Conservation (phyloP, 805 yeast genomes). For the Ogataea ganodermae region DNA sequence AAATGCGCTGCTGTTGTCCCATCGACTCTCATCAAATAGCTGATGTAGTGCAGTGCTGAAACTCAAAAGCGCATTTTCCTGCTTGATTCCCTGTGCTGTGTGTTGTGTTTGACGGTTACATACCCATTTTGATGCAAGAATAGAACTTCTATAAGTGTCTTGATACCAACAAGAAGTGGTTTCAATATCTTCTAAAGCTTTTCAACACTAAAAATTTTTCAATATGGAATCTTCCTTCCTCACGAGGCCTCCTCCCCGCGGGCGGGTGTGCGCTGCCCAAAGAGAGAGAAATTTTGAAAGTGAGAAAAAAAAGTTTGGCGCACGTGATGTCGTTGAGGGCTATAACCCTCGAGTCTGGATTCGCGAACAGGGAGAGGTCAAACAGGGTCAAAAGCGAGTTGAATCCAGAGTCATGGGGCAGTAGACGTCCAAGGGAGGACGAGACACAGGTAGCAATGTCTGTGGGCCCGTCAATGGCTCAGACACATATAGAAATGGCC, state of each 20-base stretch:
- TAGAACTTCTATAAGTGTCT: slow-evolving; percentile 16
- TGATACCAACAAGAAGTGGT: slow-evolving; percentile 1
- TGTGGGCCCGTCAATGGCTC: too few relatives aligned
- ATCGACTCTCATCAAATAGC: background rate
- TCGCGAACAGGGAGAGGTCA: too few relatives aligned
- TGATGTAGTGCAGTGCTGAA: background rate
- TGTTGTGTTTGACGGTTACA: slow-evolving; percentile 9
- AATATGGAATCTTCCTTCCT: slow-evolving; percentile 8
- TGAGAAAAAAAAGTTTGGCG: background rate
- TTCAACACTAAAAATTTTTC: slow-evolving; percentile 18
- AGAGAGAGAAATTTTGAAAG: background rate
- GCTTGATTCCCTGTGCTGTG: background rate
- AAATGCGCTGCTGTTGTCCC: background rate
- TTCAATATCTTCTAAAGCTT: slow-evolving; percentile 3
- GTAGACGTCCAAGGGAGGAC: too few relatives aligned
- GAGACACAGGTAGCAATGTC: too few relatives aligned
- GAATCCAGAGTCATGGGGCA: too few relatives aligned
- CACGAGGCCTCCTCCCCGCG: slow-evolving; percentile 5
- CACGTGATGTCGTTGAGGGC: slow-evolving; percentile 3
- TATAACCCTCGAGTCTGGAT: background rate
- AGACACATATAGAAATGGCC: too few relatives aligned
- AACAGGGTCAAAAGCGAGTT: too few relatives aligned
- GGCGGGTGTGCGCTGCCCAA: slow-evolving; percentile 9
- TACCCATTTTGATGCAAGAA: slow-evolving; percentile 24
- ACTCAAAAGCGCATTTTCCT: too few relatives aligned